Evolutionary conservation across 2,329 filamentous ascomycete species (phyloP).

Genomic region (Arthrinium phaeospermum): DNA sequence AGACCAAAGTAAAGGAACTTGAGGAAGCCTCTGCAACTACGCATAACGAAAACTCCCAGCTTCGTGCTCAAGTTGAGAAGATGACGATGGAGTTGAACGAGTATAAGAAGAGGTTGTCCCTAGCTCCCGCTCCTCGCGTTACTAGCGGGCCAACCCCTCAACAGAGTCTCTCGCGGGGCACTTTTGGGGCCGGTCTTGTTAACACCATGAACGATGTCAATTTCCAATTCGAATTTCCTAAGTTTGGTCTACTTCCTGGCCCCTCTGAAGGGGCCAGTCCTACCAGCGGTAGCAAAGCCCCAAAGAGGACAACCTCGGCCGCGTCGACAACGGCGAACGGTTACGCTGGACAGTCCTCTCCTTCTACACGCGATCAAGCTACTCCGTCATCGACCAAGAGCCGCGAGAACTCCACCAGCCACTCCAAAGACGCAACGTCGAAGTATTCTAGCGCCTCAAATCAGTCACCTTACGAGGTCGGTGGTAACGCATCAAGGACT

Average conservation of each 20-base stretch:
- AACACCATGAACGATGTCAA: slow-evolving; percentile 74
- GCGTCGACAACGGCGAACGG: slow-evolving; percentile 36
- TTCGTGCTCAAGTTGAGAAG: slow-evolving; percentile 87
- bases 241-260: slow-evolving; percentile 78
- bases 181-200: slow-evolving; percentile 54
- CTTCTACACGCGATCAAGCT: slow-evolving; percentile 36
- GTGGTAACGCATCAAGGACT: slow-evolving; percentile 51
- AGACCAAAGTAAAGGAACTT: slow-evolving; percentile 76
- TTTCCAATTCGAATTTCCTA: slow-evolving; percentile 96
- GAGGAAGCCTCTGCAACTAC: slow-evolving; percentile 84
- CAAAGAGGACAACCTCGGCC: slow-evolving; percentile 31
- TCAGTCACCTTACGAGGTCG: slow-evolving; percentile 45
- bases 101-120: slow-evolving; percentile 84
- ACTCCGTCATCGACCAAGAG: slow-evolving; percentile 43
- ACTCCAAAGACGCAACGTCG: slow-evolving; percentile 56
- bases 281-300: slow-evolving; percentile 24
- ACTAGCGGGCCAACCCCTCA: slow-evolving; percentile 42
- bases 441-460: slow-evolving; percentile 66
- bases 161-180: slow-evolving; percentile 37
- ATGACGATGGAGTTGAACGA: slow-evolving; percentile 85
- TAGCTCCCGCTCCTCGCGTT: slow-evolving; percentile 50
- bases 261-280: slow-evolving; percentile 35
- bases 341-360: slow-evolving; percentile 41
- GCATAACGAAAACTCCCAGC: slow-evolving; percentile 82
- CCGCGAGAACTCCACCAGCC: slow-evolving; percentile 42